phyloP scores from a whole-genome alignment of 805 yeast genomes.

The Zygoascus bituminiphila region DNA sequence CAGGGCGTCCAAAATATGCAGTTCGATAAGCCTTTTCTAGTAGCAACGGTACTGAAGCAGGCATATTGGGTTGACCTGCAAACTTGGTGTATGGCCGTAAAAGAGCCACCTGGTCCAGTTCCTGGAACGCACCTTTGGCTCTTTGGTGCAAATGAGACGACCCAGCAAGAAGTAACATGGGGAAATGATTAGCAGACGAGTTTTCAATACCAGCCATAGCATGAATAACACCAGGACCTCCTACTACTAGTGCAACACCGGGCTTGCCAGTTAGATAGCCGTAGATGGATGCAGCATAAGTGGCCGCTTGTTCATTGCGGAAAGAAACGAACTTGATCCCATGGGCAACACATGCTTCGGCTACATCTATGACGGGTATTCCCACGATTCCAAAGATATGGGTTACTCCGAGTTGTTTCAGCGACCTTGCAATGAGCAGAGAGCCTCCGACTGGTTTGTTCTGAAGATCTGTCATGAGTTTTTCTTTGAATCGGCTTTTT shows the following conservation, averaged over 20 bases:
- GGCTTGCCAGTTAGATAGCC: constrained; percentile 60
- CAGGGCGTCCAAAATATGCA: constrained; percentile 45
- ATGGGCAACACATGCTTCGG: constrained; percentile 46
- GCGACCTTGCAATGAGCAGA: constrained; percentile 39
- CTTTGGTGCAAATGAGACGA: constrained; percentile 42
- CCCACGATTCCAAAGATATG: constrained; percentile 67
- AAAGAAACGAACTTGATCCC: constrained; percentile 54
- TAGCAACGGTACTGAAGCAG: constrained; percentile 32
- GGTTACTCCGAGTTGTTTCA: constrained; percentile 43
- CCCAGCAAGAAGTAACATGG: constrained; percentile 59
- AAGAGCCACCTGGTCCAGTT: constrained; percentile 52
- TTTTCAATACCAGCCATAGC: constrained; percentile 60
- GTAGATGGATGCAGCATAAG: constrained; percentile 66
- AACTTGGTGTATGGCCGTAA: constrained; percentile 44
- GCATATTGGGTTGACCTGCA: constrained; percentile 36
- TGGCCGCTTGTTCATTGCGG: constrained; percentile 67
- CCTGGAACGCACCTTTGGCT: constrained; percentile 62
- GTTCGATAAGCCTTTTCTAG: constrained; percentile 41
- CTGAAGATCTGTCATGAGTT: too few relatives aligned
- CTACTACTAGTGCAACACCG: constrained; percentile 61
- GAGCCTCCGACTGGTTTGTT: constrained; percentile 40
- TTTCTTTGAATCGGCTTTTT: too few relatives aligned
- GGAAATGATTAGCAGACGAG: constrained; percentile 55
- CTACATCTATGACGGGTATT: constrained; percentile 65
- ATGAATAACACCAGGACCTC: constrained; percentile 69